Evolutionary conservation across 495 filamentous ascomycete species (phyloP).

Genomic region (Aspergillus funiculosus): DNA sequence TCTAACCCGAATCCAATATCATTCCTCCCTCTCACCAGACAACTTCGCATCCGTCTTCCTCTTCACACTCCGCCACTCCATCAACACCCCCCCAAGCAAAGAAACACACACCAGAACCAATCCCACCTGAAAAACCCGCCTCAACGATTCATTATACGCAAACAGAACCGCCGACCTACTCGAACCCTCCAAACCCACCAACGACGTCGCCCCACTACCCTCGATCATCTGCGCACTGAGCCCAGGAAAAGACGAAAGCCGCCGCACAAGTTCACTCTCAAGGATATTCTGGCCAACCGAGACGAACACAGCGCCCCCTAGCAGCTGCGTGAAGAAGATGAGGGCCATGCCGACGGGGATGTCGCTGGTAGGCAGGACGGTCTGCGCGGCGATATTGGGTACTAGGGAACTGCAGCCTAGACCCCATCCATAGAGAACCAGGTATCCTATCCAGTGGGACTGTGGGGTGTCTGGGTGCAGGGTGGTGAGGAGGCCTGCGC

Average conservation of each 20-base stretch:
- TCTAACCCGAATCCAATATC: background rate
- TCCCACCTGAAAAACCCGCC: constrained; percentile 2
- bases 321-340: constrained; percentile 60
- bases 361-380: constrained; percentile 50
- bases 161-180: background rate
- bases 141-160: constrained; percentile 8
- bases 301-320: constrained; percentile 56
- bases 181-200: background rate
- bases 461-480: constrained; percentile 46
- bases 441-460: constrained; percentile 61
- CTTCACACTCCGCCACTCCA: constrained; percentile 9
- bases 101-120: background rate
- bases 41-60: constrained; percentile 8
- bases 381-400: constrained; percentile 57
- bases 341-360: constrained; percentile 57
- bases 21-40: background rate
- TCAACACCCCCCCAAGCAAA: constrained; percentile 3
- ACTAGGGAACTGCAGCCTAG: constrained; percentile 71
- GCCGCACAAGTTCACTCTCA: background rate
- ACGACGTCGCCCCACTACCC: constrained; percentile 3
- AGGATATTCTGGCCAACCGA: constrained; percentile 11
- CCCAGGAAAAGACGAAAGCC: background rate
- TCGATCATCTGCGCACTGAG: background rate
- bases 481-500: constrained; percentile 59
- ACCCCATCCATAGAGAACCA: constrained; percentile 65